A percentile compares a stretch with the other conserved stretches of the same genome.
Evolutionary conservation across 2,329 filamentous ascomycete genomes (phyloP).

Genomic region (Colletotrichum orbiculare): DNA sequence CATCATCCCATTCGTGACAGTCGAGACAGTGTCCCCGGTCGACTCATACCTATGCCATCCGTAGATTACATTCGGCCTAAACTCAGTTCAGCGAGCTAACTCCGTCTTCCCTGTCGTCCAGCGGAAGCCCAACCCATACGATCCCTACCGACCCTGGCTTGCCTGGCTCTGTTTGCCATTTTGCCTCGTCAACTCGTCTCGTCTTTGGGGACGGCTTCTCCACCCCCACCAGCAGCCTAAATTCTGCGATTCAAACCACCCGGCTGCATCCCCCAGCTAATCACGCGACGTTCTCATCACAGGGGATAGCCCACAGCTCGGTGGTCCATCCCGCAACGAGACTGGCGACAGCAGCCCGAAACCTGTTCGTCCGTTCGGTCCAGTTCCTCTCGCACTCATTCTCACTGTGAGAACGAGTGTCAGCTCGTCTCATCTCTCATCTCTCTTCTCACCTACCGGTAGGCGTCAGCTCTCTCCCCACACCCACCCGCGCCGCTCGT

Average conservation of each 20-base stretch:
- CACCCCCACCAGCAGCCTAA: slow-evolving; percentile 25
- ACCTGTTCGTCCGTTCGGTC: background rate
- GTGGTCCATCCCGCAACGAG: slow-evolving; percentile 19
- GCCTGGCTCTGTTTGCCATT: slow-evolving; percentile 6
- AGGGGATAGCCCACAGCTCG: slow-evolving; percentile 23
- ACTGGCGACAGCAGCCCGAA: slow-evolving; percentile 12
- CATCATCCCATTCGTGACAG: slow-evolving; percentile 2
- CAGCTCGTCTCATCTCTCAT: slow-evolving; percentile 10
- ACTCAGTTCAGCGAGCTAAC: slow-evolving; percentile 19
- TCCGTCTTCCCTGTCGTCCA: background rate
- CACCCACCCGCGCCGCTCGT: slow-evolving; percentile 6
- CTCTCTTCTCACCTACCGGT: background rate
- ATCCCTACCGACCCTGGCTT: slow-evolving; percentile 5
- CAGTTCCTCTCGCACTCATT: background rate
- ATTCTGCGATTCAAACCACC: slow-evolving; percentile 18
- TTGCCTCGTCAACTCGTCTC: slow-evolving; percentile 20
- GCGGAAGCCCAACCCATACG: background rate
- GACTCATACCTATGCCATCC: slow-evolving; percentile 4
- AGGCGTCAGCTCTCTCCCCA: background rate
- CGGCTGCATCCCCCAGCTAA: slow-evolving; percentile 15
- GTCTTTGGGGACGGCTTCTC: background rate
- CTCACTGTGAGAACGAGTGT: background rate
- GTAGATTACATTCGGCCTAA: slow-evolving; percentile 23
- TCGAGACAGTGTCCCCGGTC: slow-evolving; percentile 4
- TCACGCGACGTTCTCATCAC: slow-evolving; percentile 15